Conservation (phyloP, 371 early-diverging fungal species). For the Haplosporangium sp. region DNA sequence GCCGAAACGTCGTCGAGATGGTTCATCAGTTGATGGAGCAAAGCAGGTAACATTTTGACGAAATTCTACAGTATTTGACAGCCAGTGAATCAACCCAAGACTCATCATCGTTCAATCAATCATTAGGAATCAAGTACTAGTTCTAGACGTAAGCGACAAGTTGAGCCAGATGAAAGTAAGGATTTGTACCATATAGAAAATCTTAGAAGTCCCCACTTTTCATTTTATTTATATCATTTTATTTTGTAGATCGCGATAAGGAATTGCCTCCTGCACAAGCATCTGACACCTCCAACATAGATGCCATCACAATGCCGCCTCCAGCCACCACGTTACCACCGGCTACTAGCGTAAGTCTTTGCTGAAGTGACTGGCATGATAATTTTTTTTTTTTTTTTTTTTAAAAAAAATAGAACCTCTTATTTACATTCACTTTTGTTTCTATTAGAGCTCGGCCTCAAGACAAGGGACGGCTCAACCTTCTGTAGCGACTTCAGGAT, state of each 20-base stretch:
- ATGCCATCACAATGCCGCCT: conserved; percentile 27
- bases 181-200: background rate
- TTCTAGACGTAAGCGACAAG: conserved; percentile 39
- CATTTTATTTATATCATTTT: background rate
- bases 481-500: conserved; percentile 4
- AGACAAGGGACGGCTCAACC: background rate
- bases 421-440: background rate
- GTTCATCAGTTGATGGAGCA: conserved; percentile 1
- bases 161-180: conserved; percentile 37
- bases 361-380: background rate
- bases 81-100: background rate
- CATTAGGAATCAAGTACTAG: conserved; percentile 2
- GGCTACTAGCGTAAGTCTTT: background rate
- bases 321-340: background rate
- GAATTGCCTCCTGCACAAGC: conserved; percentile 4
- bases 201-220: background rate
- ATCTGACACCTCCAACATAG: conserved; percentile 2
- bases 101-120: background rate
- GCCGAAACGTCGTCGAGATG: conserved; percentile 42
- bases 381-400: too few species aligned
- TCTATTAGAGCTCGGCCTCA: background rate
- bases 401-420: too few species aligned
- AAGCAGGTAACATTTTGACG: conserved; percentile 6
- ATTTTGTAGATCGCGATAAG: conserved; percentile 9
- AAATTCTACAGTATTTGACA: too few species aligned